These are phyloP conservation scores for Pythium coloratum DNA, from an alignment of 352 stramenopile genomes.

Conservation along the genomic window DNA sequence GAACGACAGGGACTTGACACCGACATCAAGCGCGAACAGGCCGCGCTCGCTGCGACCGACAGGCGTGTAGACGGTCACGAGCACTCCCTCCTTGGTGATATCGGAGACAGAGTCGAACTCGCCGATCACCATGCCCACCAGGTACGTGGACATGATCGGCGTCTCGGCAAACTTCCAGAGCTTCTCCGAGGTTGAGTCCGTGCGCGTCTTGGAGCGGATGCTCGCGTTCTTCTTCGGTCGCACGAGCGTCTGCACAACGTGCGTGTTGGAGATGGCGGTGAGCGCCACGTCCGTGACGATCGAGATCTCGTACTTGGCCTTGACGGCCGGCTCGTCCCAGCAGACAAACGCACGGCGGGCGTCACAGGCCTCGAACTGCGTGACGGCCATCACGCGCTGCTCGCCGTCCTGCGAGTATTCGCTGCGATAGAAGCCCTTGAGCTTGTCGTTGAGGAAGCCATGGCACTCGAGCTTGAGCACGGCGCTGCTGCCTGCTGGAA, in stretches of 20 bases:
- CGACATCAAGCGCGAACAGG: slow-evolving; percentile 89
- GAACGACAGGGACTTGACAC: slow-evolving; percentile 63
- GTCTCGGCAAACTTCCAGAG: slow-evolving; percentile 89
- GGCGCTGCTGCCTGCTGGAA: slow-evolving; percentile 36
- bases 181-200: slow-evolving; percentile 46
- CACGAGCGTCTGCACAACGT: slow-evolving; percentile 85
- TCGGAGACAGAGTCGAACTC: slow-evolving; percentile 96
- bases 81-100: slow-evolving; percentile 88
- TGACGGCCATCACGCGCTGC: slow-evolving; percentile 93
- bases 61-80: slow-evolving; percentile 96
- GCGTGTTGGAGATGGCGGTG: slow-evolving; percentile 96
- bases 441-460: slow-evolving; percentile 89
- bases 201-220: slow-evolving; percentile 43
- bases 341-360: slow-evolving; percentile 96
- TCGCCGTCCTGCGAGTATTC: slow-evolving; percentile 92
- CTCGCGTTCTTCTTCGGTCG: slow-evolving; percentile 60
- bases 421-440: slow-evolving; percentile 96
- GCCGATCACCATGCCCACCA: slow-evolving; percentile 92
- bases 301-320: slow-evolving; percentile 94
- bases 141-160: slow-evolving; percentile 97
- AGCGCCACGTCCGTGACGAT: slow-evolving; percentile 89
- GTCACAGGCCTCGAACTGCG: slow-evolving; percentile 84
- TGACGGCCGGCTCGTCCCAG: slow-evolving; percentile 97
- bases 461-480: slow-evolving; percentile 55
- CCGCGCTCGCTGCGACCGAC: slow-evolving; percentile 90